Percentiles rank a stretch among this genome's conserved stretches.
Conservation (phyloP, 331 rosid genomes). For the Stylosanthes scabra region DNA sequence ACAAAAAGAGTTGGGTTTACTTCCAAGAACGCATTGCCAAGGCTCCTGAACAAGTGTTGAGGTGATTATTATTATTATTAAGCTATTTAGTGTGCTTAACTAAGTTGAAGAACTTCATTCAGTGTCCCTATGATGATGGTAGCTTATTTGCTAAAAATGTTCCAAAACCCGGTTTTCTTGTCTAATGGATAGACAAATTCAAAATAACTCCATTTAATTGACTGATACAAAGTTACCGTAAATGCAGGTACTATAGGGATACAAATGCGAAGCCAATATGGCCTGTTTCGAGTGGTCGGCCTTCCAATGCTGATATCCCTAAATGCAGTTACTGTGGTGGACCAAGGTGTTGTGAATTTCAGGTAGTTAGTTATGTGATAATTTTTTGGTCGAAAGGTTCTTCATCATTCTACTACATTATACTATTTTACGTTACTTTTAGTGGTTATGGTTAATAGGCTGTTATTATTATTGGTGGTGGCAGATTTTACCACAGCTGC, state of each 20-base stretch:
- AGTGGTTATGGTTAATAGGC: neutral
- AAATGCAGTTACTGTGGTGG: slow-evolving; percentile 70
- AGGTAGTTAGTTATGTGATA: slow-evolving; percentile 53
- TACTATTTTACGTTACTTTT: slow-evolving; percentile 2
- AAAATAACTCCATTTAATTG: slow-evolving; percentile 21
- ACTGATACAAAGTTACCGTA: neutral
- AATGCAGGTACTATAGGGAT: slow-evolving; percentile 72
- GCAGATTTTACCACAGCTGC: slow-evolving; percentile 85
- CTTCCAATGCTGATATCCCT: slow-evolving; percentile 74
- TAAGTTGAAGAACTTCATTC: slow-evolving; percentile 15
- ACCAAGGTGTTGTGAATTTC: slow-evolving; percentile 74
- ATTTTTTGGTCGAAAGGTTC: neutral
- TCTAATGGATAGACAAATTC: neutral
- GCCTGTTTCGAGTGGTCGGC: slow-evolving; percentile 81
- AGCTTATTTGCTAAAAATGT: slow-evolving; percentile 25
- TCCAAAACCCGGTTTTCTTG: slow-evolving; percentile 5
- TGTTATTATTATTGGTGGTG: slow-evolving; percentile 18
- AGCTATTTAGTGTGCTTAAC: slow-evolving; percentile 9
- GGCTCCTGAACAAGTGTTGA: slow-evolving; percentile 82
- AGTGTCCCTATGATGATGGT: neutral
- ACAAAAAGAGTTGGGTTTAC: slow-evolving; percentile 70
- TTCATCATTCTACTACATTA: neutral
- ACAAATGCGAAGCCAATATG: slow-evolving; percentile 68
- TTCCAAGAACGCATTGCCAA: slow-evolving; percentile 62
- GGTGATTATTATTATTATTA: slow-evolving; percentile 49